Evolutionary conservation across 495 filamentous ascomycete genomes (phyloP).

Genomic region (Amniculicola lignicola): DNA sequence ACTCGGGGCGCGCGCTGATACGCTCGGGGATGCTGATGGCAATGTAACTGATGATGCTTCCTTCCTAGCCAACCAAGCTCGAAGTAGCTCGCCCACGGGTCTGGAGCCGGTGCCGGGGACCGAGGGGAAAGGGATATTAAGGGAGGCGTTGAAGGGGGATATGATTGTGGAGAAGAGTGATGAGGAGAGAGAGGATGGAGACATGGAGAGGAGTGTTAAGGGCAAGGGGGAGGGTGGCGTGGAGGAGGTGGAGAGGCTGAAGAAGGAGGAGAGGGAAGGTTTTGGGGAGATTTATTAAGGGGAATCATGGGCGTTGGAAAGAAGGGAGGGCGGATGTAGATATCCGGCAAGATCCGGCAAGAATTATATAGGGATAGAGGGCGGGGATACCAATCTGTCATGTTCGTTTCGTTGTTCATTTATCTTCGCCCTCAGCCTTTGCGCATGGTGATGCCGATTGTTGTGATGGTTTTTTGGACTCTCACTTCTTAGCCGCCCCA

Average conservation of each 20-base stretch:
- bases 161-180: slow-evolving; percentile 30
- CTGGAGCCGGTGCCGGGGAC: not conserved
- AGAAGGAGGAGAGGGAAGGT: slow-evolving; percentile 22
- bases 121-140: slow-evolving; percentile 22
- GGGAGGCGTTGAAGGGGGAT: slow-evolving; percentile 30
- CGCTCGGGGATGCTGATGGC: slow-evolving; percentile 42
- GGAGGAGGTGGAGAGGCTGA: slow-evolving; percentile 25
- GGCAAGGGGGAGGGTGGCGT: slow-evolving; percentile 9
- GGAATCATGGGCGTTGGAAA: not conserved
- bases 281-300: slow-evolving; percentile 30
- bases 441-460: too few species aligned
- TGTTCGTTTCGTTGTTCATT: too few species aligned
- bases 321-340: too few species aligned
- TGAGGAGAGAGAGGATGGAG: slow-evolving; percentile 10
- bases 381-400: too few species aligned
- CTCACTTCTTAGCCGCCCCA: slow-evolving; percentile 20
- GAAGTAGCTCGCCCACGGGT: not conserved
- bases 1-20: slow-evolving; percentile 39
- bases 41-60: slow-evolving; percentile 19
- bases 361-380: too few species aligned
- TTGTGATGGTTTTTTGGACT: too few species aligned
- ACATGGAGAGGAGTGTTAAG: not conserved
- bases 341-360: too few species aligned
- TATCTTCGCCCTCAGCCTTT: too few species aligned
- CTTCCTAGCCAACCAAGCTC: slow-evolving; percentile 11